phyloP scores from a whole-genome alignment of 78 protist species.

The Neovahlkampfia damariscottae region DNA sequence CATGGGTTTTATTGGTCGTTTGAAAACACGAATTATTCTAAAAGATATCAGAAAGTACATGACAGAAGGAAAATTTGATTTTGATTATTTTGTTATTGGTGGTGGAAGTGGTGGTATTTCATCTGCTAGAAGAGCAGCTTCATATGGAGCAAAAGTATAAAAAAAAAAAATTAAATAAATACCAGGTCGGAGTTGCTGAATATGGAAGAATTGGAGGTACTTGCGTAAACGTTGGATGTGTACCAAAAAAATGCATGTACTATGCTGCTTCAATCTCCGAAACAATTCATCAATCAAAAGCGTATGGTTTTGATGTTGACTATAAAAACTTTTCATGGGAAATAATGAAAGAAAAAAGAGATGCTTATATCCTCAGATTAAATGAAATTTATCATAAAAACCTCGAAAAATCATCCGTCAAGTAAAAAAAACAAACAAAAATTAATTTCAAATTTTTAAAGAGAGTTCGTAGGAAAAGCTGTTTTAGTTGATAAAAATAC shows the following conservation, averaged over 20 bases:
- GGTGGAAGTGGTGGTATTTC: constrained; percentile 68
- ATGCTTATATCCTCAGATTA: background rate
- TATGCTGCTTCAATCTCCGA: constrained; percentile 7
- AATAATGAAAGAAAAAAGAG: constrained; percentile 12
- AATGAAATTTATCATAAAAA: background rate
- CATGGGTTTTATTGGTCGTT: no score
- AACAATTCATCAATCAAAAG: background rate
- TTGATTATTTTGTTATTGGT: constrained; percentile 48
- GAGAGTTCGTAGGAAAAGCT: no score
- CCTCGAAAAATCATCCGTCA: background rate
- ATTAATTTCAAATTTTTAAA: no score
- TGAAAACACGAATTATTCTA: no score
- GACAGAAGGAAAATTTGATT: no score
- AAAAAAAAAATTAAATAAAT: constrained; percentile 34
- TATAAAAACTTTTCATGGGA: background rate
- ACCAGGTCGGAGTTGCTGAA: constrained; percentile 16
- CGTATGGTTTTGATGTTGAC: background rate
- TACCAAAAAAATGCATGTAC: constrained; percentile 49
- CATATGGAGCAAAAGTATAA: constrained; percentile 17
- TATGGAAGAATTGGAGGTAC: constrained; percentile 27
- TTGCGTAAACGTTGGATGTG: constrained; percentile 63
- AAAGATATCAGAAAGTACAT: no score
- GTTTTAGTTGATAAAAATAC: no score
- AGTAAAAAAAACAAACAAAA: no score
- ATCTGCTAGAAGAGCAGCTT: constrained; percentile 39